These are phyloP conservation scores for Elymus sibiricus DNA, from an alignment of 176 grass and related monocot species.

Conservation along the genomic window DNA sequence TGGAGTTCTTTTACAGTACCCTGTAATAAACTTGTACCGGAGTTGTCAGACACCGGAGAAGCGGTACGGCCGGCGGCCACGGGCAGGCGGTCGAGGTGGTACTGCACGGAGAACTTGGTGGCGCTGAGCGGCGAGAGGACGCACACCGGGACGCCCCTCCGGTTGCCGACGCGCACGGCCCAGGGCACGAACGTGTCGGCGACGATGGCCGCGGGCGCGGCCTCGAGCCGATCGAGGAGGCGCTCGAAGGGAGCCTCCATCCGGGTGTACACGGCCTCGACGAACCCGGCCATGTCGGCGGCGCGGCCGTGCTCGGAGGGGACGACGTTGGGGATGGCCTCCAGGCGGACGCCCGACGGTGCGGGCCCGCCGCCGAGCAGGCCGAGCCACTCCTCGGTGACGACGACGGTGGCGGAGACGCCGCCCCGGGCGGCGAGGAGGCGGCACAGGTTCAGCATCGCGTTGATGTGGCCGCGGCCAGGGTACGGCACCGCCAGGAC, in stretches of 20 bases:
- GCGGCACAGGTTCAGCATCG: constrained; percentile 62
- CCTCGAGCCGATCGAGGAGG: constrained; percentile 25
- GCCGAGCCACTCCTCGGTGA: constrained; percentile 61
- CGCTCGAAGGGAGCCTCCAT: constrained; percentile 35
- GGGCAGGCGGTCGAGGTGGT: constrained; percentile 30
- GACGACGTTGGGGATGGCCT: constrained; percentile 40
- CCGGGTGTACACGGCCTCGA: constrained; percentile 31
- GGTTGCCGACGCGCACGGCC: constrained; percentile 29
- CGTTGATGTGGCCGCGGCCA: constrained; percentile 66
- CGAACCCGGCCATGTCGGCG: constrained; percentile 23
- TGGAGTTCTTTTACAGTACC: too few species aligned
- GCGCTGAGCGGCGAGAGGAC: constrained; percentile 29
- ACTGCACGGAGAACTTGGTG: constrained; percentile 22
- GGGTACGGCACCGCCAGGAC: constrained; percentile 49
- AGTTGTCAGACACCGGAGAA: not conserved
- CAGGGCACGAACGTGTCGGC: constrained; percentile 34
- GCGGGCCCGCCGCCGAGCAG: constrained; percentile 26
- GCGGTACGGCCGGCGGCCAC: not conserved
- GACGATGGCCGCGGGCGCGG: constrained; percentile 20
- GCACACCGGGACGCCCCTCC: constrained; percentile 26
- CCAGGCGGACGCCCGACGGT: constrained; percentile 4
- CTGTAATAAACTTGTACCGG: not conserved
- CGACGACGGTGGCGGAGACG: constrained; percentile 10
- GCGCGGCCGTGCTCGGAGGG: constrained; percentile 35
- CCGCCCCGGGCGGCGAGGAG: constrained; percentile 31